Evolutionary conservation across 2,329 filamentous ascomycete species (phyloP), one percentile per base, ranked within the genome.

Genomic region (Aspergillus caelatus): DNA sequence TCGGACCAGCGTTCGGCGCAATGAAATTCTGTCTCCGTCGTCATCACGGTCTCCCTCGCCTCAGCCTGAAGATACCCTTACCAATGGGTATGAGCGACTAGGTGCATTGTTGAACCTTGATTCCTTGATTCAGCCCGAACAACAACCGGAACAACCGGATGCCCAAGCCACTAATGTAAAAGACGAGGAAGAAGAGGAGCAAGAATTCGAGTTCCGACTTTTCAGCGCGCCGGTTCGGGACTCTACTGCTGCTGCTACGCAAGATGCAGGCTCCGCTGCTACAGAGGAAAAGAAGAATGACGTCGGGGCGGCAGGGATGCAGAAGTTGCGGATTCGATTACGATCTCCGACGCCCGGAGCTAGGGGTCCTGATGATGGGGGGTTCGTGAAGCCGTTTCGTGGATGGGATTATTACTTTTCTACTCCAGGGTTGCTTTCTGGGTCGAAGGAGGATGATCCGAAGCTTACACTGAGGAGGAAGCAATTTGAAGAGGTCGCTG

Each of bases 341-440:
- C 75, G 76, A 7, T 80, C 79, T 11, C 79, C 78, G 11, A 72
- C 78, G 2, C 79, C 78, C 4, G 70, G 68, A 0, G 67, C 74
- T 5, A 65, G 59, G 5, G 70, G 64, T 8, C 21, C 57, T 10
- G 68, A 53, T 10, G 76, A 80, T 32, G 78, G 78, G 3, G 67
- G 76, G 26, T 78, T 81, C 26, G 68, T 79, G 58, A 76, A 77
- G 55, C 74, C 79, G 3, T 80, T 76, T 61, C 77, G 79, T 3
- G 77, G 78, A 28, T 81, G 78, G 78, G 68, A 75, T 30, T 79
- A 80, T 63, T 80, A 80, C 61, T 78, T 80, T 62, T 75, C 79
- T 4, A 70, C 74, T 11, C 78, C 78, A 26, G 70, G 64, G 12
- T 64, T 74, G 45, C 63, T 75, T 16, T 70, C 70, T 9, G 70